Conservation (phyloP, 192 early-diverging fungal genomes). For the Coemansia sp. region DNA sequence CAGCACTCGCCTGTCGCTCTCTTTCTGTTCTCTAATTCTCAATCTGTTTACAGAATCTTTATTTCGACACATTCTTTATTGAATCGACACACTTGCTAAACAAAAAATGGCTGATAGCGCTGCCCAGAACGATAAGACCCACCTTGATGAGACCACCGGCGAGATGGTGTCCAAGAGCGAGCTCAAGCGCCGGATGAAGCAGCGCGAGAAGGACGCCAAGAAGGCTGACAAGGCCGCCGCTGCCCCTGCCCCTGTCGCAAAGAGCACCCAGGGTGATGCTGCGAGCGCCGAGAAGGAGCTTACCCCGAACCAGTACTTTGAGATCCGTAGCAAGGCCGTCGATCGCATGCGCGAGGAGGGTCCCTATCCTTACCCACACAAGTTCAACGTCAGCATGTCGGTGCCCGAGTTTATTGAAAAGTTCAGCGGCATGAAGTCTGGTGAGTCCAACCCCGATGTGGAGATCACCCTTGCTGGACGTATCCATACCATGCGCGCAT, state of each 20-base stretch:
- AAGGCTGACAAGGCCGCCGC: slow-evolving; percentile 69
- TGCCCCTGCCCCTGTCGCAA: slow-evolving; percentile 49
- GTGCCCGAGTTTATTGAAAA: slow-evolving; percentile 87
- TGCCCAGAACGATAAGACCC: slow-evolving; percentile 56
- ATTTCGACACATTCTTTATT: slow-evolving; percentile 3
- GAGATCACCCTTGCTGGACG: slow-evolving; percentile 85
- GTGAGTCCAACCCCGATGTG: slow-evolving; percentile 67
- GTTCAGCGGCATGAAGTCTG: slow-evolving; percentile 70
- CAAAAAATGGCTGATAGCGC: slow-evolving; percentile 35
- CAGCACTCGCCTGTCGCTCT: not conserved
- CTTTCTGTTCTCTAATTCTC: slow-evolving; percentile 6
- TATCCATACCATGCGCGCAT: slow-evolving; percentile 94
- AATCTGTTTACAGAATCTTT: not conserved
- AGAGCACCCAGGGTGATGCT: slow-evolving; percentile 55
- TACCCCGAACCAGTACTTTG: slow-evolving; percentile 97
- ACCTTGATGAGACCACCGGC: slow-evolving; percentile 83
- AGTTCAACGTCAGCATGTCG: slow-evolving; percentile 91
- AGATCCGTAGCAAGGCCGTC: slow-evolving; percentile 88
- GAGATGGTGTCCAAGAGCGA: slow-evolving; percentile 97
- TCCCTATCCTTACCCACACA: slow-evolving; percentile 97
- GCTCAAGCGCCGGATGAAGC: slow-evolving; percentile 89
- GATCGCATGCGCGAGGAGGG: slow-evolving; percentile 79
- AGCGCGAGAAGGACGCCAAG: slow-evolving; percentile 85
- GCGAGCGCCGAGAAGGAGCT: slow-evolving; percentile 82
- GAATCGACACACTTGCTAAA: not conserved